Evolutionary conservation across 1,284 basidiomycete genomes (phyloP), one percentile per base, ranked within the genome.

Genomic region (Marasmius oreades): DNA sequence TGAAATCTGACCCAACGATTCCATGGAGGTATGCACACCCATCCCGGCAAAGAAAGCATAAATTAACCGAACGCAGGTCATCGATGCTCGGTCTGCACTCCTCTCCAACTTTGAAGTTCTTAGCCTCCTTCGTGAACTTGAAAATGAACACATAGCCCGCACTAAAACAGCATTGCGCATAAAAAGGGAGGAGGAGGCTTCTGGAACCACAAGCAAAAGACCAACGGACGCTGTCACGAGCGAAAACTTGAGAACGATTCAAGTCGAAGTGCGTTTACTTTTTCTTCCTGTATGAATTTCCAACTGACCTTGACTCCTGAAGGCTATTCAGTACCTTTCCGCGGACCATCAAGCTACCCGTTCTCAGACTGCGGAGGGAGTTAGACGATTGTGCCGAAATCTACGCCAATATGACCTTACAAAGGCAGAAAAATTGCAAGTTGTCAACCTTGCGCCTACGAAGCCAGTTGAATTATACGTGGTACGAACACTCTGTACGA

Each of bases 71-170:
- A n/a, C n/a, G 18, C 47, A 94, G 90, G 85, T 97, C 58, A 66
- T 95, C 56, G 87, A 89, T 60, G 71, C 86, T 18, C 83, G 91
- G 39, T 81, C 92, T 5, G 90, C 90, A 8, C 83, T 95, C 55
- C 79, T 95, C 11, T 88, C 90, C 43, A 94, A 95, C 73, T 86
- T 80, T 66, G 95, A 98, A 72, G 93, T 97, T 60, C 77, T 96
- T 43, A 68, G 79, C 18, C 82, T 95, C 57, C 84, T 97, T 55
- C 80, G 84, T 44, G 85, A 89, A 55, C 84, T 92, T 51, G 90
- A 94, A 69, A 78, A 74, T 23, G 86, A 92, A 61, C 82, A 90
- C 65, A 71, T 92, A 43, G 75, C 81, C 1, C 79, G 82, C 37
- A 78, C 84, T 34, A 85, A 86, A 63, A 78, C 82, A 3, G 77